Base-by-base conservation (phyloP, 768 basidiomycete species). In the Mycena leptocephala region DNA sequence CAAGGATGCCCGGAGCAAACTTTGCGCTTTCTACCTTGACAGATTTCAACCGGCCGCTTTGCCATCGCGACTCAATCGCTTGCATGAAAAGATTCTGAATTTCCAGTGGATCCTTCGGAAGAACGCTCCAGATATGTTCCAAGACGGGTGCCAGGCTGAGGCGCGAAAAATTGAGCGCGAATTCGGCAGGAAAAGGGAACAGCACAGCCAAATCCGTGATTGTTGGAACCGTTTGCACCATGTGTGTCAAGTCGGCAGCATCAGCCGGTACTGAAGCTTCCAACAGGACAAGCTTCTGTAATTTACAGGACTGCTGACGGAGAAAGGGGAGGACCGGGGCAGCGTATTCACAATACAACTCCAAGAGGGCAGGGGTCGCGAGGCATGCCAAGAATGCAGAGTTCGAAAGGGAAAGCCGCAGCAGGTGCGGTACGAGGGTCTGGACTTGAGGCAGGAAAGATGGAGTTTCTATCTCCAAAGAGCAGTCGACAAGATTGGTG, bases 321-420 rank as follows among this genome's bases (percentile, higher is more conserved):
- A 64, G 41, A 33, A 56, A 39, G 3, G 33, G 22, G 30, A 72
- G 61, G 14, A 55, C n/a, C 1, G 3, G 28, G 26, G 2, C 6
- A 24, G n/a, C 8, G 35, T 24, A 28, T 9, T 53, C 9, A 5
- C 63, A 65, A 28, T 65, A 58, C 28, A 72, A 26, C 28, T 72
- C 71, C 22, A n/a, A 16, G 30, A 72, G 71, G 11, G 71, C 71
- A 14, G 63, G 71, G 20, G 63, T 72, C 3, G 59, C 56, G 11
- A 73, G 55, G 30, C n/a, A 48, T n/a, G 33, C 39, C 24, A 73
- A 39, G 16, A 67, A 43, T 11, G 9, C 26, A 24, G 41, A 2
- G 0, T 67, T 5, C 18, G 72, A 58, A 26, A 67, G 28, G 24
- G 64, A 58, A 16, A 73, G 64, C 4, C 72, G 72, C n/a, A 43